Conservation (phyloP, 2,329 filamentous ascomycete species). For the Magnaporthales sp. region DNA sequence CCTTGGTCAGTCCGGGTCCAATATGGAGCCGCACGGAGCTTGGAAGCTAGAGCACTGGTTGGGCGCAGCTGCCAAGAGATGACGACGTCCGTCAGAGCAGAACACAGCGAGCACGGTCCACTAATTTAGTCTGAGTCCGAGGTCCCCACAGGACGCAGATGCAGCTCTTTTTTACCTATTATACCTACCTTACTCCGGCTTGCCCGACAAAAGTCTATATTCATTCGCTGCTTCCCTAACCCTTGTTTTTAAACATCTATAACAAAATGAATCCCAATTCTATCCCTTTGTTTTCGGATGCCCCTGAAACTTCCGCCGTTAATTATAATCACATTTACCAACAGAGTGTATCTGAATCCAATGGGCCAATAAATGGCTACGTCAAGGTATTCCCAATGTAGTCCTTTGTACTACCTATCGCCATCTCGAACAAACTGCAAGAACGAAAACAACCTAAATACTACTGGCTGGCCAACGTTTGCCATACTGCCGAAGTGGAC, state of each 20-base stretch:
- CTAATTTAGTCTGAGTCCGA: background rate
- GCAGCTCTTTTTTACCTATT: background rate
- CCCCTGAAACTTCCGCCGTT: background rate
- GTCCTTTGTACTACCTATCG: no score
- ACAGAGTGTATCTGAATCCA: no score
- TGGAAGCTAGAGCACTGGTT: background rate
- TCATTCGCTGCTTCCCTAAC: background rate
- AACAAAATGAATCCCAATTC: no score
- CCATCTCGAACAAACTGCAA: no score
- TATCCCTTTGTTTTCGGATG: background rate
- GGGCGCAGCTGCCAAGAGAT: background rate
- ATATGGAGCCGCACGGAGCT: slow-evolving; percentile 1
- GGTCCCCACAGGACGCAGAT: background rate
- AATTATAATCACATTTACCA: background rate
- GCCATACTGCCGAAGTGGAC: no score
- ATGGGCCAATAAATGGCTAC: no score
- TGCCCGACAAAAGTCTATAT: background rate
- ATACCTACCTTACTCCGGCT: background rate
- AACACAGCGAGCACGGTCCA: background rate
- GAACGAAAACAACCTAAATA: background rate
- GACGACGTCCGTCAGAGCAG: background rate
- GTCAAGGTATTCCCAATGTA: no score
- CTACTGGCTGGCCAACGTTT: no score
- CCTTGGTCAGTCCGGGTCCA: background rate
- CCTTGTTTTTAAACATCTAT: background rate